phyloP scores from a whole-genome alignment of 306 rosid species.

The Boehmeria nivea region DNA sequence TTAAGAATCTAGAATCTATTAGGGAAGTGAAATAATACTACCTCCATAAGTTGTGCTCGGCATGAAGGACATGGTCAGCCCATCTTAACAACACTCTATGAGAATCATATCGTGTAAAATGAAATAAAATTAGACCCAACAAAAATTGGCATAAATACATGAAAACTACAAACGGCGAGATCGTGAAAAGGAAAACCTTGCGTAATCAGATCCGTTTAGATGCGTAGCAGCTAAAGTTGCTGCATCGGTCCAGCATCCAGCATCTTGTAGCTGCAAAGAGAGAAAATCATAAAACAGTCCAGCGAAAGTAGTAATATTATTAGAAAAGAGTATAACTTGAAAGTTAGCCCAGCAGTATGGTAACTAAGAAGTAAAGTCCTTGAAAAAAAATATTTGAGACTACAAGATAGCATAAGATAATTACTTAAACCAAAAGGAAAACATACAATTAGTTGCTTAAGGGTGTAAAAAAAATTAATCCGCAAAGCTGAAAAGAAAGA shows the following conservation, averaged over 20 bases:
- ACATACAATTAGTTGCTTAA: neutral
- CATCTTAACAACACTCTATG: conserved; percentile 91
- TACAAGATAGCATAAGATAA: neutral
- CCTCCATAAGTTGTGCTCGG: conserved; percentile 96
- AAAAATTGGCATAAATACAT: too few species aligned
- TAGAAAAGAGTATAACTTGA: neutral
- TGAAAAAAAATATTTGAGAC: neutral
- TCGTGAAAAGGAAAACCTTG: conserved; percentile 47
- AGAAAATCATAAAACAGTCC: conserved; percentile 23
- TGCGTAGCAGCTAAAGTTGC: conserved; percentile 96
- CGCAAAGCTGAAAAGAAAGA: neutral
- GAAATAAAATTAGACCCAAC: neutral
- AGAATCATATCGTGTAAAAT: conserved; percentile 12
- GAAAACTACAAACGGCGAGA: too few species aligned
- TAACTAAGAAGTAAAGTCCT: neutral
- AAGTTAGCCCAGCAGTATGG: neutral
- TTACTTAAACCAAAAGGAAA: neutral
- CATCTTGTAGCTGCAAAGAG: conserved; percentile 90
- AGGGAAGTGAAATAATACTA: conserved; percentile 24
- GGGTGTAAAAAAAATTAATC: neutral
- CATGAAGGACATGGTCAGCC: conserved; percentile 66
- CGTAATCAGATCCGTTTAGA: conserved; percentile 91
- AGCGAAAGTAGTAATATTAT: conserved; percentile 14
- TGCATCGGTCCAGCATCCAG: conserved; percentile 98
- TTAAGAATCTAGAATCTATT: conserved; percentile 5